Percentiles rank a stretch among this genome's conserved stretches.
These are phyloP conservation scores for Stemphylium lycopersici DNA, from an alignment of 2,329 filamentous ascomycete genomes.

Conservation along the genomic window DNA sequence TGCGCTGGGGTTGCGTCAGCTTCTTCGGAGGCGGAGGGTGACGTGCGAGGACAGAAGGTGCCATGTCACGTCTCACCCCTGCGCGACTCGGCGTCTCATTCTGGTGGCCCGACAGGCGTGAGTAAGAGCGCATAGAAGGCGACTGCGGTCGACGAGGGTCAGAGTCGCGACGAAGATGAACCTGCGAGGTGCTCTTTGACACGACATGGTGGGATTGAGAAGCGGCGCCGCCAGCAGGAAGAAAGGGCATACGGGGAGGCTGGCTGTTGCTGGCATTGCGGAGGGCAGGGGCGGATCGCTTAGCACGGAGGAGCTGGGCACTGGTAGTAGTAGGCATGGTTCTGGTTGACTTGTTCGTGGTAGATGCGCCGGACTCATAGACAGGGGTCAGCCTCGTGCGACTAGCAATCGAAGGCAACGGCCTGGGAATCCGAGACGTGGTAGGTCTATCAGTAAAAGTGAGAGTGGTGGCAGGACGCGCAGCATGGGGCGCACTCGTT, in stretches of 20 bases:
- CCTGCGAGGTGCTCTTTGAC: slow-evolving; percentile 70
- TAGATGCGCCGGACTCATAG: slow-evolving; percentile 81
- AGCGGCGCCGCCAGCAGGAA: slow-evolving; percentile 76
- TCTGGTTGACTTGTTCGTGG: slow-evolving; percentile 62
- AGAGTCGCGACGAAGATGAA: slow-evolving; percentile 81
- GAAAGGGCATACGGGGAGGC: slow-evolving; percentile 75
- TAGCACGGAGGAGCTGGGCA: slow-evolving; percentile 62
- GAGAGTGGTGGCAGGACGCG: slow-evolving; percentile 77
- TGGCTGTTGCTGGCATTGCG: slow-evolving; percentile 53
- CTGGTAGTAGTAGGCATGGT: slow-evolving; percentile 60
- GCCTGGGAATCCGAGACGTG: slow-evolving; percentile 78
- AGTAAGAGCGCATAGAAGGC: slow-evolving; percentile 54
- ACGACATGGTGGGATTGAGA: slow-evolving; percentile 79
- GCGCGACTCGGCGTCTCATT: slow-evolving; percentile 58
- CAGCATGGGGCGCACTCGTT: slow-evolving; percentile 70
- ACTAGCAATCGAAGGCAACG: slow-evolving; percentile 60
- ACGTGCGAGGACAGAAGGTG: slow-evolving; percentile 57
- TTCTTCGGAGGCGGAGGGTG: slow-evolving; percentile 60
- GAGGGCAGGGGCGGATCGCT: slow-evolving; percentile 66
- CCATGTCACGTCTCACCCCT: slow-evolving; percentile 52
- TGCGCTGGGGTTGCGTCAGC: slow-evolving; percentile 42
- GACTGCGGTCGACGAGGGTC: slow-evolving; percentile 63
- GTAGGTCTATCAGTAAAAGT: slow-evolving; percentile 82
- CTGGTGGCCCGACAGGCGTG: slow-evolving; percentile 56
- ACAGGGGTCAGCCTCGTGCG: slow-evolving; percentile 80